Conservation (phyloP, 2,329 filamentous ascomycete genomes). For the Graphilbum fragrans region DNA sequence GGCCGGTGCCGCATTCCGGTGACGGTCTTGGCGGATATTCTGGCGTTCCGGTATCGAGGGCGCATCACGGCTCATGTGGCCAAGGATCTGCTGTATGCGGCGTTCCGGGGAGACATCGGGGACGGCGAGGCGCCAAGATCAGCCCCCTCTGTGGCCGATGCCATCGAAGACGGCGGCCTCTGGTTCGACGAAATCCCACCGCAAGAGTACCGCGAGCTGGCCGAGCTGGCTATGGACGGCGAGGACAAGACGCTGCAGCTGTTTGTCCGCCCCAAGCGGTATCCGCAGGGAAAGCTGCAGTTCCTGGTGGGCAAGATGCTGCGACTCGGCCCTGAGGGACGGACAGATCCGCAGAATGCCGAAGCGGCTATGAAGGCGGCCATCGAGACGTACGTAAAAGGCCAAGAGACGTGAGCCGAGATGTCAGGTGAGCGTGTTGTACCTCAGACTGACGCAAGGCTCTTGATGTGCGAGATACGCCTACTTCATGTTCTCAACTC, state of each 20-base stretch:
- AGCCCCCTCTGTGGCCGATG: conserved; percentile 21
- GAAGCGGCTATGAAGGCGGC: conserved; percentile 30
- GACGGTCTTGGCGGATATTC: conserved; percentile 34
- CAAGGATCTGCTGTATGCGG: conserved; percentile 42
- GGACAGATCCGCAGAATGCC: conserved; percentile 40
- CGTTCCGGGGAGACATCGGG: conserved; percentile 33
- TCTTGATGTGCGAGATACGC: too few relatives aligned
- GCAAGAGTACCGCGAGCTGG: conserved; percentile 36
- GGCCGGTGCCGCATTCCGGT: conserved; percentile 38
- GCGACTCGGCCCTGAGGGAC: conserved; percentile 36
- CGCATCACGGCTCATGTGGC: conserved; percentile 44
- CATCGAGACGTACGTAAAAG: conserved; percentile 13
- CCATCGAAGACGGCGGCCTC: conserved; percentile 32
- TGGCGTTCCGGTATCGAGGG: conserved; percentile 32
- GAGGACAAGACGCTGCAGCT: conserved; percentile 34
- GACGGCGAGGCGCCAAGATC: not conserved
- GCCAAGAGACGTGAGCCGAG: not conserved
- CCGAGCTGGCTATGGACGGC: conserved; percentile 27
- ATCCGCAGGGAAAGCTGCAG: conserved; percentile 48
- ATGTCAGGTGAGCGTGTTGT: not conserved
- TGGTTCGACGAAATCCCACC: conserved; percentile 41
- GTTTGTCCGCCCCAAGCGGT: conserved; percentile 29
- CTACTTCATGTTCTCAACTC: too few relatives aligned
- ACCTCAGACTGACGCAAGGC: too few relatives aligned
- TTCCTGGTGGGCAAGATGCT: conserved; percentile 49